Evolutionary conservation across 2,329 filamentous ascomycete species (phyloP).

Genomic region (Xylariaceae sp.): DNA sequence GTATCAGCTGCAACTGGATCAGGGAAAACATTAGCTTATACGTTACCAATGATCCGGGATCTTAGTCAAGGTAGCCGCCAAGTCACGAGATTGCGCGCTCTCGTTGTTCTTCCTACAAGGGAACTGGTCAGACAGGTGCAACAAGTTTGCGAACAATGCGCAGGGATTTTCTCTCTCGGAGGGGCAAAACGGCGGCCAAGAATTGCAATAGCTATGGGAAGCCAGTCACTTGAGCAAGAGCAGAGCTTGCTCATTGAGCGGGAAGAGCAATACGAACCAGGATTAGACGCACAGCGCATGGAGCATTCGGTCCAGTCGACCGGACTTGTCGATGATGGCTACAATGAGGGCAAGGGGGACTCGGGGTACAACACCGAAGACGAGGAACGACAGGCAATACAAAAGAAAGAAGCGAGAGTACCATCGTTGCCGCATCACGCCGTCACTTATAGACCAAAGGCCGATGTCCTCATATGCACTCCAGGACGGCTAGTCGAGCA

Average conservation of each 20-base stretch:
- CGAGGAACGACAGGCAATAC: constrained; percentile 27
- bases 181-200: constrained; percentile 62
- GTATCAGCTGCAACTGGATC: constrained; percentile 93
- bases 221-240: constrained; percentile 66
- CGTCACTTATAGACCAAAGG: constrained; percentile 61
- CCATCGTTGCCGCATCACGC: constrained; percentile 57
- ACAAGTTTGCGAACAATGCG: constrained; percentile 71
- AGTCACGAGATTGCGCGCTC: constrained; percentile 64
- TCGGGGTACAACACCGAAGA: constrained; percentile 33
- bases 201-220: constrained; percentile 79
- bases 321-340: constrained; percentile 34
- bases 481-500: constrained; percentile 91
- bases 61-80: constrained; percentile 56
- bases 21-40: constrained; percentile 90
- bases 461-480: constrained; percentile 87
- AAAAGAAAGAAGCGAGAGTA: constrained; percentile 26
- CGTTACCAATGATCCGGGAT: constrained; percentile 77
- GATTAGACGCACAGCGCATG: constrained; percentile 40
- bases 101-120: constrained; percentile 86
- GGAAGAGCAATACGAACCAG: constrained; percentile 60
- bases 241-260: constrained; percentile 43
- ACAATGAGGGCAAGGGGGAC: constrained; percentile 29
- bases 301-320: constrained; percentile 42
- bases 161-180: constrained; percentile 53
- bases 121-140: constrained; percentile 86